Base-by-base conservation (phyloP, 2,329 filamentous ascomycete species). In the Paraphoma chrysanthemicola region DNA sequence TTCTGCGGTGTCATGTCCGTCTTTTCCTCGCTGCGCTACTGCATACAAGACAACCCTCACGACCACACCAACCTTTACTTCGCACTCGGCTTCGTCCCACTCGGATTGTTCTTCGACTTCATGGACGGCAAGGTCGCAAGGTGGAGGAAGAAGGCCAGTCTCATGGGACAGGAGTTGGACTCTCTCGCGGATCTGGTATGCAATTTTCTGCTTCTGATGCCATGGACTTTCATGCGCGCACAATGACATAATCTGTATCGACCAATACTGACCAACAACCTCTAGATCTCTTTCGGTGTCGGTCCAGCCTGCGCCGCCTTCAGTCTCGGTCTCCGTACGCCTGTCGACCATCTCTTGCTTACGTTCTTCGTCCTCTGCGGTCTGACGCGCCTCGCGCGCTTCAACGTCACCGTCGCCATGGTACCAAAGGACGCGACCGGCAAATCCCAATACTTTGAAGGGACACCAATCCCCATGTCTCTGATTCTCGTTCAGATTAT, bases 81-180 rank as follows among this genome's bases (percentile, higher is more conserved):
- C 33, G 93, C 95, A 1, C 86, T 99, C 47, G 86, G 82, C 4
- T 92, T 97, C 78, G 90, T 98, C 78, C 94, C 94, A 0, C 91
- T 97, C 3, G 71, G 71, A 1, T 83, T 98, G 11, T 97, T 98
- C 82, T 98, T 98, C 77, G 95, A 99, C 78, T 96, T 97, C 74
- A 92, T 98, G 85, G 95, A 99, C 77, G 95, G 95, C 73, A 95
- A 93, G 75, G 93, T 99, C 53, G 95, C 95, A 62, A 85, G 95
- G 64, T 98, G 95, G 95, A 88, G 95, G 76, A 90, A 92, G 80
- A 99, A 97, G 88, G 95, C 92, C 71, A 96, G 91, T 69, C 83
- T 99, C 75, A 98, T 99, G 94, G 95, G 95, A 11, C 94, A 97
- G 78, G 95, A 99, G 79, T 82, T 99, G 53, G 95, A 99, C 78